Evolutionary conservation across 345 rosid genomes (phyloP).

Genomic region (Carallia brachiata): DNA sequence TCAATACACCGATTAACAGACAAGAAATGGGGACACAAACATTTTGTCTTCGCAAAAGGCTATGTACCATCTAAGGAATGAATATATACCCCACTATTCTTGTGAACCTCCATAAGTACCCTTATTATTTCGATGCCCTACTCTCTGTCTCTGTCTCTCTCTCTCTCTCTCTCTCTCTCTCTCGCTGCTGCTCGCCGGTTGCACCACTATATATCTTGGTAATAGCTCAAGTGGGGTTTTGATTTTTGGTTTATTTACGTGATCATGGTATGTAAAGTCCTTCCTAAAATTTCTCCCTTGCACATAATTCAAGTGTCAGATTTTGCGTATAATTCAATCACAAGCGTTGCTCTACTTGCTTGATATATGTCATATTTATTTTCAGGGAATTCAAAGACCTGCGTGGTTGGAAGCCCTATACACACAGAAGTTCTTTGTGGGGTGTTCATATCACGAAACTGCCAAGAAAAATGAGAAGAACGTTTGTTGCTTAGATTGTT

Average conservation of each 20-base stretch:
- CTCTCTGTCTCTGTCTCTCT: conserved; percentile 28
- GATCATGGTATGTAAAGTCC: conserved; percentile 49
- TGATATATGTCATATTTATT: not conserved
- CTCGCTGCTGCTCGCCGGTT: conserved; percentile 12
- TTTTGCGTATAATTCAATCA: not conserved
- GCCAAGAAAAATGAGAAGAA: conserved; percentile 94
- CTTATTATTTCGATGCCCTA: conserved; percentile 33
- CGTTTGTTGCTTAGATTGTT: conserved; percentile 86
- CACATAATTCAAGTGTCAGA: not conserved
- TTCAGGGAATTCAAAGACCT: conserved; percentile 72
- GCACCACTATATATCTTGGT: conserved; percentile 6
- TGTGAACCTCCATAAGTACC: conserved; percentile 68
- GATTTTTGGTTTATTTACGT: conserved; percentile 19
- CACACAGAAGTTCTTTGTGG: conserved; percentile 73
- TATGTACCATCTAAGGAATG: conserved; percentile 50
- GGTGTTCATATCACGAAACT: conserved; percentile 67
- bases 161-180: conserved; percentile 23
- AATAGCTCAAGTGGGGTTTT: conserved; percentile 12
- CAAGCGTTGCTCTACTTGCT: too few relatives aligned
- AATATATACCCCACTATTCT: conserved; percentile 41
- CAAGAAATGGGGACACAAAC: too few relatives aligned
- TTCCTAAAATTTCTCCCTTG: not conserved
- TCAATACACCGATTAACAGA: too few relatives aligned
- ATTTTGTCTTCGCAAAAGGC: conserved; percentile 2
- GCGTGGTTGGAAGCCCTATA: conserved; percentile 95